These are phyloP conservation scores for Aquilaria malaccensis DNA, from an alignment of 345 rosid species.

Conservation along the genomic window DNA sequence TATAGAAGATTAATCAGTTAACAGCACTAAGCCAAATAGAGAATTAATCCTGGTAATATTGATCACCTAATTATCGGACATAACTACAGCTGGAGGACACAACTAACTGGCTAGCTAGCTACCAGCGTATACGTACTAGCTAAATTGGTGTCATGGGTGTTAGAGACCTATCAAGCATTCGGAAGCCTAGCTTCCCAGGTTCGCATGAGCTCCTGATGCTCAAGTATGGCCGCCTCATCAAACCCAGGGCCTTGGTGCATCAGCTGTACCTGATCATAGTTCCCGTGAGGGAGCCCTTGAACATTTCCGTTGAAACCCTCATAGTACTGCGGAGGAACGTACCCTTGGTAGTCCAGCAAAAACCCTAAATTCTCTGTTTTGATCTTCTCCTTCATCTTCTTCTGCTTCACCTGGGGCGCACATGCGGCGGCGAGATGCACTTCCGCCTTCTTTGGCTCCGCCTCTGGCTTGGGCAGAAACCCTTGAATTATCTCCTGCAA, in stretches of 20 bases:
- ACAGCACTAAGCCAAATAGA: no score
- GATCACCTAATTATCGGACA: no score
- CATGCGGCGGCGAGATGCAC: neutral
- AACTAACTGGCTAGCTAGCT: neutral
- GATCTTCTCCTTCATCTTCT: conserved; percentile 8
- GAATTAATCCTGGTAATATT: no score
- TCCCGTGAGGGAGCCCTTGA: conserved; percentile 5
- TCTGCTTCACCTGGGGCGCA: conserved; percentile 9
- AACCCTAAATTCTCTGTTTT: conserved; percentile 16
- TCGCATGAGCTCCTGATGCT: conserved; percentile 27
- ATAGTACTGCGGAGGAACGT: conserved; percentile 9
- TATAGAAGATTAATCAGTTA: no score
- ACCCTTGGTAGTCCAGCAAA: conserved; percentile 11
- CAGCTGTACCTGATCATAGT: conserved; percentile 4
- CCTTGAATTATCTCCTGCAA: conserved; percentile 77
- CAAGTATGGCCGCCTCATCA: conserved; percentile 26
- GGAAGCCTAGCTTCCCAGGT: conserved; percentile 32
- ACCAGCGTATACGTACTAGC: no score
- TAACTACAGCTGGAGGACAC: neutral
- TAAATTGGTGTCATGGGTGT: no score
- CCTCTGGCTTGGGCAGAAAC: conserved; percentile 40
- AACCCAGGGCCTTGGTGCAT: conserved; percentile 18
- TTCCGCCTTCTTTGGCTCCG: conserved; percentile 18
- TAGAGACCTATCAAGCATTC: conserved; percentile 15
- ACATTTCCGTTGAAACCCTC: conserved; percentile 17